Evolutionary conservation across 257 asterid genomes (phyloP), one percentile per base, ranked within the genome.

Genomic region (Solanum tarapatanum): DNA sequence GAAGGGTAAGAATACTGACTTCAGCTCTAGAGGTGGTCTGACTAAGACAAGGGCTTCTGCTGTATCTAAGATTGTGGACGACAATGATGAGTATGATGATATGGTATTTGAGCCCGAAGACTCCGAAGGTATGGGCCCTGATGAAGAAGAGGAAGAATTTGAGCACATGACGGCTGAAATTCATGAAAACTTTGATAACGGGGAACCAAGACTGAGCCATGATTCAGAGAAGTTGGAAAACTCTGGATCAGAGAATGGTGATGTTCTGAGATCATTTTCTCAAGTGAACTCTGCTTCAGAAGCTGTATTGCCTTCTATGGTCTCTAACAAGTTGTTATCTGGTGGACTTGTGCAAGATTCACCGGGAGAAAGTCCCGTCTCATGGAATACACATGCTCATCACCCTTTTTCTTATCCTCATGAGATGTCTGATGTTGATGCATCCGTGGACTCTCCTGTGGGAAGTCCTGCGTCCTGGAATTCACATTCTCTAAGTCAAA

Each of bases 401-500:
- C 91, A 92, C 90, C 94, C 94, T 58, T 96, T 93, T 91, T 89
- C 94, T 41, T 95, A 94, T 92, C 89, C 94, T 58, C 95, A 92
- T 28, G 98, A 95, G 92, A 90, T 90, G 88, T 95, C 98, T 36
- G 98, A 96, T 89, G 86, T 94, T 51, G 99, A 96, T 88, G 96
- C 98, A 80, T 93, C 95, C 24, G 74, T 73, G 76, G 94, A 92
- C 82, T 96, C 94, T 87, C 96, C 98, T 8, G 89, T 92, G 51
- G 98, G 97, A 58, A 96, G 99, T 90, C 98, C 95, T 80, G 93
- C 92, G 12, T 95, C 98, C 21, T 94, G 98, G 98, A 95, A 93
- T 90, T 94, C 95, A 26, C 93, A 95, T 87, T 89, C 96, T 82
- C 89, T 94, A 48, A 94, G 91, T 88, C 98, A 93, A 88, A 88